These are phyloP conservation scores for Pluteus cervinus DNA, from an alignment of 768 basidiomycete species.

Conservation along the genomic window DNA sequence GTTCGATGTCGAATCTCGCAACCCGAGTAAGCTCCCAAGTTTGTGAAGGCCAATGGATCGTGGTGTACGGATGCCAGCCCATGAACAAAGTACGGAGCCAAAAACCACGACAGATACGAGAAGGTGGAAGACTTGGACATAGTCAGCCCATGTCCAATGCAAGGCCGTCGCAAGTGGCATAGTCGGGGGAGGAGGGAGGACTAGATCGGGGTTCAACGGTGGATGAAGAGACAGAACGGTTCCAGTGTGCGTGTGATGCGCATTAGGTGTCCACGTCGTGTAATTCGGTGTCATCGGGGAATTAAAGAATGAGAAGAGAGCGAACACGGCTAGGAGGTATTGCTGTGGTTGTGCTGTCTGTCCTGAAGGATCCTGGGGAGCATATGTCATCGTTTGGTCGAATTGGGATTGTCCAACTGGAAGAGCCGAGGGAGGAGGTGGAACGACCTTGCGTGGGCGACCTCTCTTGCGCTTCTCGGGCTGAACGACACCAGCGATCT, in stretches of 20 bases:
- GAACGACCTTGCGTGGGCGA: slow-evolving; percentile 67
- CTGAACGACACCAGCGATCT: slow-evolving; percentile 22
- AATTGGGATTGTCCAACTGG: slow-evolving; percentile 12
- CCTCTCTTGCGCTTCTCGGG: slow-evolving; percentile 84
- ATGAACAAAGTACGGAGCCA: slow-evolving; percentile 39
- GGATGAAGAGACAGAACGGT: slow-evolving; percentile 40
- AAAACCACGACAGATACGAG: slow-evolving; percentile 60
- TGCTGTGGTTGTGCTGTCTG: slow-evolving; percentile 41
- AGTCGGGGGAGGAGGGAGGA: slow-evolving; percentile 18
- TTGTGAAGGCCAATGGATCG: not conserved
- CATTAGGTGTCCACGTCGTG: slow-evolving; percentile 22
- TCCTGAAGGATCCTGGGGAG: slow-evolving; percentile 15
- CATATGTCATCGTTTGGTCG: slow-evolving; percentile 8
- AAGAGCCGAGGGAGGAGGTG: slow-evolving; percentile 28
- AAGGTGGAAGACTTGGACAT: slow-evolving; percentile 61
- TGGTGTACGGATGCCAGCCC: slow-evolving; percentile 21
- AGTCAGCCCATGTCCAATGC: slow-evolving; percentile 43
- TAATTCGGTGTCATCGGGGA: slow-evolving; percentile 50
- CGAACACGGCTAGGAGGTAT: slow-evolving; percentile 78
- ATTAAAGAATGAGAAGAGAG: slow-evolving; percentile 83
- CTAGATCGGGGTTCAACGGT: slow-evolving; percentile 18
- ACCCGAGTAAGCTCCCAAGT: no score
- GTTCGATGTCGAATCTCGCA: no score
- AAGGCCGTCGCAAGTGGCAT: slow-evolving; percentile 14
- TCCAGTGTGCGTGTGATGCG: slow-evolving; percentile 50